These are phyloP conservation scores for Moelleriella libera DNA, from an alignment of 2,329 filamentous ascomycete species.

Conservation along the genomic window DNA sequence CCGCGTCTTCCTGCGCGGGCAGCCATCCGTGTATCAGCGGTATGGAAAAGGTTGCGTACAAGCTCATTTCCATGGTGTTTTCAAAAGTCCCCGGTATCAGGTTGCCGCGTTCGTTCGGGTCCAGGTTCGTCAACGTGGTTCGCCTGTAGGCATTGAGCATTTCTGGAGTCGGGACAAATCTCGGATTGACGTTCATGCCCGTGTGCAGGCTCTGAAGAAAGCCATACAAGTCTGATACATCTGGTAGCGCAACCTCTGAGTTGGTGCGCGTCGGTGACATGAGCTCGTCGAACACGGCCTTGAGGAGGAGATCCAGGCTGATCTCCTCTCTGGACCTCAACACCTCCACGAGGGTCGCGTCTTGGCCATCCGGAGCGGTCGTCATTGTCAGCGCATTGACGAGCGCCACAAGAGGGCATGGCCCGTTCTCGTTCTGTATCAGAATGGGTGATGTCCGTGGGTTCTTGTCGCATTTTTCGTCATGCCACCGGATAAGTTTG, in stretches of 20 bases:
- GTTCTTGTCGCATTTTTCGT: constrained; percentile 43
- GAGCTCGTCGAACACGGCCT: constrained; percentile 86
- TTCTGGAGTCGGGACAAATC: constrained; percentile 52
- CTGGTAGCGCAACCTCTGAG: constrained; percentile 53
- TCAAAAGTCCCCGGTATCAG: constrained; percentile 63
- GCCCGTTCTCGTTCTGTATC: constrained; percentile 86
- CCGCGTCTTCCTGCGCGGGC: constrained; percentile 51
- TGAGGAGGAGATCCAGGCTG: constrained; percentile 69
- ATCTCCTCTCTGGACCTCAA: constrained; percentile 74
- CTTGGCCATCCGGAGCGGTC: constrained; percentile 45
- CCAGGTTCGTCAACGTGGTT: constrained; percentile 37
- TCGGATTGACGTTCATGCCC: constrained; percentile 95
- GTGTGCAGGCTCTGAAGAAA: constrained; percentile 85
- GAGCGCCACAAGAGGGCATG: constrained; percentile 81
- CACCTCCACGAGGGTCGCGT: constrained; percentile 64
- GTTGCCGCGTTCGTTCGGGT: constrained; percentile 33
- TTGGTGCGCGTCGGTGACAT: constrained; percentile 61
- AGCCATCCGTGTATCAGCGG: constrained; percentile 92
- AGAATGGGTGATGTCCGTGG: constrained; percentile 73
- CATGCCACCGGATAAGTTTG: constrained; percentile 79
- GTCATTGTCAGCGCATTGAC: constrained; percentile 86
- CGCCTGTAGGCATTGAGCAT: constrained; percentile 31
- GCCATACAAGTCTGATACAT: constrained; percentile 74
- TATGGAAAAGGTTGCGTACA: constrained; percentile 81
- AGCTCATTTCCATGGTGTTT: constrained; percentile 71